A percentile compares a stretch with the other conserved stretches of the same genome.
These are phyloP conservation scores for Eucalyptus globulus DNA, from an alignment of 345 rosid genomes.

Conservation along the genomic window DNA sequence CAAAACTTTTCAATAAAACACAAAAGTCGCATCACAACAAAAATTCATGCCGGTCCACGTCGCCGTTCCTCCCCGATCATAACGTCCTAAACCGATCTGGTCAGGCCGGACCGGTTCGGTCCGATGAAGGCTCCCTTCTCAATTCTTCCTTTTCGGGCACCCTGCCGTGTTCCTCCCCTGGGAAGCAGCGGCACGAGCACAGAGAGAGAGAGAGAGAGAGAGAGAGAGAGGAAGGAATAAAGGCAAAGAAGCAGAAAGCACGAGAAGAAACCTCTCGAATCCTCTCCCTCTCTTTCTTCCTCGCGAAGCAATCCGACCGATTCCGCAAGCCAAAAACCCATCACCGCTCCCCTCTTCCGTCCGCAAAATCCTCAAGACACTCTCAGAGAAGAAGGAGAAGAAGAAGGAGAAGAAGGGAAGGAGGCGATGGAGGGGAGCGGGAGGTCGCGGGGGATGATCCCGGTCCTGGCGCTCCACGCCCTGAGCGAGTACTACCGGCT, in stretches of 20 bases:
- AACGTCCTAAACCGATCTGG: background rate
- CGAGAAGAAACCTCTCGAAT: background rate
- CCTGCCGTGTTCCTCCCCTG: background rate
- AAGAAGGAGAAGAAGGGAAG: background rate
- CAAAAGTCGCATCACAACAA: background rate
- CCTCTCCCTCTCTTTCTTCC: background rate
- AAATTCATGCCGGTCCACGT: too few relatives aligned
- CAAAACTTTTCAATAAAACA: background rate
- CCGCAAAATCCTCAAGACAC: background rate
- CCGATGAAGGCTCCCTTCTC: background rate
- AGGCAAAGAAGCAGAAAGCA: background rate
- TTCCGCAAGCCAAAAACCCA: background rate
- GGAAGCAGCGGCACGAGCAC: background rate
- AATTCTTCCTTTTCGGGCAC: background rate
- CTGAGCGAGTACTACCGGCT: constrained; percentile 60
- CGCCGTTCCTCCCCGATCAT: accelerated
- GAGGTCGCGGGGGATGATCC: constrained; percentile 56
- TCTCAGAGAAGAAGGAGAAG: background rate
- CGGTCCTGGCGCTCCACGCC: constrained; percentile 66
- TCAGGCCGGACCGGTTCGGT: background rate
- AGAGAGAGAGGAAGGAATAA: background rate
- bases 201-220: background rate
- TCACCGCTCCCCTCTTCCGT: background rate
- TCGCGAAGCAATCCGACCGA: background rate
- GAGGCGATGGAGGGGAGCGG: constrained; percentile 11